Conservation (phyloP, 345 rosid genomes). For the Linum tenue region DNA sequence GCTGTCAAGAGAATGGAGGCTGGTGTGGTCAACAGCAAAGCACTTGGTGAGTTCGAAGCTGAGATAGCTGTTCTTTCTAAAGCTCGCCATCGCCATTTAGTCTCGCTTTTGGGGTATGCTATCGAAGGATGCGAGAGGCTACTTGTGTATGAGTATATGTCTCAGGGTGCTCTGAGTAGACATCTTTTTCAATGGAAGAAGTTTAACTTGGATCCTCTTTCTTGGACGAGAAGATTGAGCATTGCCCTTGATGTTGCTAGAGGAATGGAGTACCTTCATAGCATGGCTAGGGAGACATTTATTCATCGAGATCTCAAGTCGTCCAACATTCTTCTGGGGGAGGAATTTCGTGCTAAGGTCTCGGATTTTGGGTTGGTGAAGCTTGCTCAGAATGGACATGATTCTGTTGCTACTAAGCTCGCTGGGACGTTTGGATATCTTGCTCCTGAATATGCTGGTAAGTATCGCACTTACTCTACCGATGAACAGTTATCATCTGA, state of each 20-base stretch:
- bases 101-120: conserved; percentile 38
- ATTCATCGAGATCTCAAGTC: conserved; percentile 56
- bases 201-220: conserved; percentile 28
- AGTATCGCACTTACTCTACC: neutral
- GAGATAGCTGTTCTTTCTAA: conserved; percentile 41
- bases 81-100: conserved; percentile 43
- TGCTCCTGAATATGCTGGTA: conserved; percentile 63
- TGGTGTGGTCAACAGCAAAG: conserved; percentile 25
- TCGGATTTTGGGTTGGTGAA: conserved; percentile 52
- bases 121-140: conserved; percentile 39
- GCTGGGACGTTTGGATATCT: conserved; percentile 62
- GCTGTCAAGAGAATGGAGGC: conserved; percentile 53
- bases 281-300: conserved; percentile 34
- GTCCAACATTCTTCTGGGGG: conserved; percentile 45
- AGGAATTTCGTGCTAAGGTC: conserved; percentile 42
- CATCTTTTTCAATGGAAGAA: conserved; percentile 41
- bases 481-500: neutral
- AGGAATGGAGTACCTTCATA: conserved; percentile 53
- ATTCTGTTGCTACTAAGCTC: conserved; percentile 38
- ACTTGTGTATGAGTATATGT: conserved; percentile 44
- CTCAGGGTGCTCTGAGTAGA: conserved; percentile 44
- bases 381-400: conserved; percentile 42
- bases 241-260: conserved; percentile 51
- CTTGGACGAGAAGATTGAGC: conserved; percentile 38
- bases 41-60: conserved; percentile 35